Evolutionary conservation across 2,329 filamentous ascomycete species (phyloP), one percentile per base, ranked within the genome.

Genomic region (Cladosporium sp.): DNA sequence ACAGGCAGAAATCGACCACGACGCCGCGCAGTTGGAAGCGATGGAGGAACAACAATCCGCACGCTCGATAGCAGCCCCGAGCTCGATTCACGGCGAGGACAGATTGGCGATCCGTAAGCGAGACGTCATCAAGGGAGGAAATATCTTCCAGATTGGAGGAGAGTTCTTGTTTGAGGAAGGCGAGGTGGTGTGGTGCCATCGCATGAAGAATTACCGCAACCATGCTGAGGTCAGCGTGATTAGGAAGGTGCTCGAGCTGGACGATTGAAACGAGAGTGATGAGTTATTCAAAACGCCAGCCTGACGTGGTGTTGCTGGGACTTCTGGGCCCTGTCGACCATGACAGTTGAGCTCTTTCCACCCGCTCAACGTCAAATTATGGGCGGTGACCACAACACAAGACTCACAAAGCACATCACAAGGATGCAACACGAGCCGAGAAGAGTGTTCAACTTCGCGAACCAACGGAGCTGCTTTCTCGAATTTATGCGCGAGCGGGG

Each of bases 141-240:
- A 74, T 39, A 62, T 66, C 25, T 63, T 74, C 57, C 74, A 75
- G 63, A 69, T 75, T 28, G 73, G 73, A 4, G 73, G 73, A 4
- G 73, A 75, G 52, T 75, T 75, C 44, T 45, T 75, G 61, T 74
- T 75, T 55, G 69, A 73, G 34, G 69, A 74, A n/a, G 73, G 71
- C 1, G 62, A 71, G 61, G 70, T 73, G 7, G 63, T 72, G 3
- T 75, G 73, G 73, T 74, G 73, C 57, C 71, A 75, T 65, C 70
- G 73, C 12, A 75, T 75, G 73, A 65, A 64, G 58, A 71, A 72
- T 45, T 71, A 67, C 48, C 63, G 73, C 24, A 67, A 69, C 35
- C 73, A 75, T 60, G 66, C 70, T 6, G 73, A 75, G 58, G 65
- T 75, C 24, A 53, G 55, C 34, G 64, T 68, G 20, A 58, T 75